Evolutionary conservation across 2,329 filamentous ascomycete species (phyloP).

Genomic region (Knoxdaviesia proteae): DNA sequence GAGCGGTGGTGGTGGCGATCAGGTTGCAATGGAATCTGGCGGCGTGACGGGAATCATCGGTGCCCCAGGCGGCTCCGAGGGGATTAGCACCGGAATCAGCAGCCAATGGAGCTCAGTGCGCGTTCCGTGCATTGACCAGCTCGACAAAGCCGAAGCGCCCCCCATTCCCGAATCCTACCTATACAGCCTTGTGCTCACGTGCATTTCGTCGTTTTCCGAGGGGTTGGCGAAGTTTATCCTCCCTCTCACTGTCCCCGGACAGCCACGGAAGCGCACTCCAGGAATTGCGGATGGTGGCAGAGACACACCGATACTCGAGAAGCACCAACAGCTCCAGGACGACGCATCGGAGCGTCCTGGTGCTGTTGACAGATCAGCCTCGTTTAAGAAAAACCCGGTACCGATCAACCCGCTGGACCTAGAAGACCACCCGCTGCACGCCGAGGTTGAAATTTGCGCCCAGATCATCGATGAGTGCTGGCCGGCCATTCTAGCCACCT

Average conservation of each 20-base stretch:
- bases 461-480: constrained; percentile 78
- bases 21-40: constrained; percentile 74
- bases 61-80: constrained; percentile 43
- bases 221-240: constrained; percentile 84
- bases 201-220: constrained; percentile 77
- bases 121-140: constrained; percentile 75
- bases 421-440: constrained; percentile 48
- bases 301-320: constrained; percentile 9
- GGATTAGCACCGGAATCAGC: constrained; percentile 59
- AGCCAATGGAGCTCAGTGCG: constrained; percentile 77
- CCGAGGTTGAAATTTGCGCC: constrained; percentile 57
- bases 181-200: constrained; percentile 73
- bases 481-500: constrained; percentile 86
- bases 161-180: constrained; percentile 77
- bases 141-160: constrained; percentile 79
- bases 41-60: constrained; percentile 77
- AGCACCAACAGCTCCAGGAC: constrained; percentile 17
- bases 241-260: constrained; percentile 68
- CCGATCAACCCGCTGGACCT: constrained; percentile 68
- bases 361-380: constrained; percentile 33
- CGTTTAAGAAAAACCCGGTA: constrained; percentile 54
- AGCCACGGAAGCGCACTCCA: constrained; percentile 27
- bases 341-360: constrained; percentile 1
- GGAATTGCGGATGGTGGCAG: too few relatives aligned
- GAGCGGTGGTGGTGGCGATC: constrained; percentile 44